Evolutionary conservation across 371 early-diverging fungal species (phyloP), one percentile per base, ranked within the genome.

Genomic region (Mycotypha africana): DNA sequence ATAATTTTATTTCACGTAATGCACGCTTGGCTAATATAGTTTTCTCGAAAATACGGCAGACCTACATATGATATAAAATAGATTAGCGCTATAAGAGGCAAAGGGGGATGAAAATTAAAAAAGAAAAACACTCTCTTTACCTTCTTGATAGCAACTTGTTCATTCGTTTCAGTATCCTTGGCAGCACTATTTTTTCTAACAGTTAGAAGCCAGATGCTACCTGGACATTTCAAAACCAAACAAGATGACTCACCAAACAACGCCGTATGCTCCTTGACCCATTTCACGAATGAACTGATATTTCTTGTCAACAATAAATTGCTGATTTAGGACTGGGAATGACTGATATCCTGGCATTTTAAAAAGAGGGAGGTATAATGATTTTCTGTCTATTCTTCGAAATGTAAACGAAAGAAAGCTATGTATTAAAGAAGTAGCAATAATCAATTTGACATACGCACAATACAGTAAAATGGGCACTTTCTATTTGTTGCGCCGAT

Each of bases 261-360:
- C 74, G 39, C 93, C 95, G 62, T 95, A 95, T 19, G 95, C 94
- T 28, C 95, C 95, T 60, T 89, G 89, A 37, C 95, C 95, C 66
- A 95, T 78, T 57, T 93, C 90, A 36, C 91, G 78, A 49, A 89
- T 74, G 57, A 94, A 79, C 48, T 81, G 79, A 64, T 88, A 94
- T 53, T 83, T 83, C 54, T 64, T 72, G 59, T 84, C 86, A 31
- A 86, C 81, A 53, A 82, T 75, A 65, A 84, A 84, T 48, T 80
- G 80, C 51, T 84, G 81, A 38, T 81, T 81, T 31, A 83, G 61
- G 17, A 80, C 84, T 21, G 81, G 78, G 51, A 83, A 83, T 16
- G 84, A 72, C 38, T 83, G 79, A 45, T 71, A 71, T 16, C 56
- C 59, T 42, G 67, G 46, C 72, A 71, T 71, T n/a, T 34, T 47